Evolutionary conservation across 2,329 filamentous ascomycete species (phyloP).

Genomic region (Sclerotinia trifoliorum): DNA sequence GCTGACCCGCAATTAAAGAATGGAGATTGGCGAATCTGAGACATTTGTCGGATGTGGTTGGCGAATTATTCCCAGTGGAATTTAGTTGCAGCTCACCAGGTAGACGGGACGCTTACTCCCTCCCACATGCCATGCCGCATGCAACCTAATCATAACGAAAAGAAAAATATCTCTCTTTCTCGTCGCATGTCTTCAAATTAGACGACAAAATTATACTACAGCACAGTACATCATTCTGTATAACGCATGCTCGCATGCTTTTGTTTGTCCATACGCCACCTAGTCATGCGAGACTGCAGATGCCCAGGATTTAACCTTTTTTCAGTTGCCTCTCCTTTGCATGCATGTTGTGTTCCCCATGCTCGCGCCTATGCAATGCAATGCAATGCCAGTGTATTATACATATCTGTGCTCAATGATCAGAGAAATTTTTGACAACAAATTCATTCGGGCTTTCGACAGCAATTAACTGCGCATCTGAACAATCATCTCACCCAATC

Average conservation of each 20-base stretch:
- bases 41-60: neutral
- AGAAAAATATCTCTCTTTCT: neutral
- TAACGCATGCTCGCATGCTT: neutral
- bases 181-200: neutral
- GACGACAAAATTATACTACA: neutral
- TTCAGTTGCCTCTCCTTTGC: neutral
- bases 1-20: neutral
- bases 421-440: neutral
- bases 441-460: neutral
- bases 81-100: neutral
- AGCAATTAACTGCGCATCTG: neutral
- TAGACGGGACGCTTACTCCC: neutral
- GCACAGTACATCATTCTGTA: neutral
- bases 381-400: constrained; percentile 3
- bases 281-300: neutral
- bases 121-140: neutral
- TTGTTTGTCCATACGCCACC: neutral
- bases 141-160: neutral
- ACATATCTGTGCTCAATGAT: neutral
- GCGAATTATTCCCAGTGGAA: neutral
- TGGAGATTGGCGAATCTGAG: neutral
- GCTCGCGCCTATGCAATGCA: neutral
- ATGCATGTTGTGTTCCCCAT: constrained; percentile 6
- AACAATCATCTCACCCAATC: neutral
- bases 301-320: neutral